phyloP scores from a whole-genome alignment of 495 filamentous ascomycete species.

The Aspergillus incahuasiensis region DNA sequence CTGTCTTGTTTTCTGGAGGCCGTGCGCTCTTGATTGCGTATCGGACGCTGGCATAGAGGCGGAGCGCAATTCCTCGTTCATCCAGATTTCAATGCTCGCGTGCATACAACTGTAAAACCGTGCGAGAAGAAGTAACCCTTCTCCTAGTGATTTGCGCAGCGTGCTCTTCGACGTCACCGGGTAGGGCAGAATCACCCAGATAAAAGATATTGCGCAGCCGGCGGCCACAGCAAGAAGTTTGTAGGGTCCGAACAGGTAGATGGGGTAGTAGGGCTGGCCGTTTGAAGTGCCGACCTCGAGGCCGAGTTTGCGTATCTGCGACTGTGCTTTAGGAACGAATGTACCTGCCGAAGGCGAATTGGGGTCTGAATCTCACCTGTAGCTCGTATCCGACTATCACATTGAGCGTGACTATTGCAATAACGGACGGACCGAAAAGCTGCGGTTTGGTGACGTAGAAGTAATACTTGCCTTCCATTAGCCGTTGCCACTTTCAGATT shows the following conservation, averaged over 20 bases:
- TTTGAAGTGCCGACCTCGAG: slow-evolving; percentile 48
- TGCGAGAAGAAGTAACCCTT: slow-evolving; percentile 65
- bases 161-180: slow-evolving; percentile 65
- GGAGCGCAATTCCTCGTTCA: slow-evolving; percentile 52
- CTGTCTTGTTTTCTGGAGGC: slow-evolving; percentile 21
- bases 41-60: neutral
- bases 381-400: slow-evolving; percentile 72
- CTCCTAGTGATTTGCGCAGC: slow-evolving; percentile 60
- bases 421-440: slow-evolving; percentile 55
- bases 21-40: neutral
- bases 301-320: slow-evolving; percentile 57
- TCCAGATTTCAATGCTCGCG: slow-evolving; percentile 55
- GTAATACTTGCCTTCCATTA: slow-evolving; percentile 39
- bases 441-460: slow-evolving; percentile 61
- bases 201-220: slow-evolving; percentile 65
- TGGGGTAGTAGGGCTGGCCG: slow-evolving; percentile 65
- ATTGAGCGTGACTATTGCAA: slow-evolving; percentile 61
- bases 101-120: slow-evolving; percentile 67
- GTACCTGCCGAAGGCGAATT: no score
- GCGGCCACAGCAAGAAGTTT: slow-evolving; percentile 64
- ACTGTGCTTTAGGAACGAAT: no score
- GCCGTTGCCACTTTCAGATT: no score
- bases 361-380: slow-evolving; percentile 56
- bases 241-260: slow-evolving; percentile 64
- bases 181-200: slow-evolving; percentile 76